A percentile compares a stretch with the other conserved stretches of the same genome.
These are phyloP conservation scores for Farysia itapuensis DNA, from an alignment of 1,284 basidiomycete genomes.

Conservation along the genomic window DNA sequence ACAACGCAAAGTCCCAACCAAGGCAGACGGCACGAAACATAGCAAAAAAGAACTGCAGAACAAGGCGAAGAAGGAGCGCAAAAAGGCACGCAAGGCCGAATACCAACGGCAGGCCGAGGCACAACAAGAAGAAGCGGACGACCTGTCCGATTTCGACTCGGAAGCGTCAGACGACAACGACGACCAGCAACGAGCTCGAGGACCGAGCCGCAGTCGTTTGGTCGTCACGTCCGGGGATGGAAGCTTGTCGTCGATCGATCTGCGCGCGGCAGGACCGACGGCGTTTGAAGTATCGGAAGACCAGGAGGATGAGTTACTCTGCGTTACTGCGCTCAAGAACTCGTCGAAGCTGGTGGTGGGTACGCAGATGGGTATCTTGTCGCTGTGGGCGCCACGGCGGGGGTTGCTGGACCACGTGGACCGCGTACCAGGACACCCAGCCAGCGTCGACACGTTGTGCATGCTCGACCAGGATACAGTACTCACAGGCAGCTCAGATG, in stretches of 20 bases:
- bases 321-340: constrained; percentile 78
- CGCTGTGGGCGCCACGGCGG: constrained; percentile 80
- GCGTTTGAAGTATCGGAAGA: constrained; percentile 79
- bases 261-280: constrained; percentile 60
- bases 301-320: constrained; percentile 91
- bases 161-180: constrained; percentile 7
- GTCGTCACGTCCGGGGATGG: constrained; percentile 73
- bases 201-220: constrained; percentile 27
- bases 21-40: constrained; percentile 10
- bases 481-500: constrained; percentile 90
- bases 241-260: constrained; percentile 82
- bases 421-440: constrained; percentile 78
- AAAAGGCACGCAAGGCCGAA: constrained; percentile 2
- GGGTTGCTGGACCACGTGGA: constrained; percentile 93
- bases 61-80: constrained; percentile 14
- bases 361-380: constrained; percentile 85
- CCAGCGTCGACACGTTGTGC: constrained; percentile 69
- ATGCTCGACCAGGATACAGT: constrained; percentile 70
- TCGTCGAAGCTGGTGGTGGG: constrained; percentile 82
- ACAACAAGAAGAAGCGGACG: background rate
- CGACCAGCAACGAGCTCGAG: background rate
- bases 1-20: constrained; percentile 7
- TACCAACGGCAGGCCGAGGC: background rate
- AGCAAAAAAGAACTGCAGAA: constrained; percentile 19
- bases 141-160: background rate